Percentiles rank a stretch among this genome's conserved stretches.
These are phyloP conservation scores for Salix purpurea DNA, from an alignment of 345 rosid species.

Conservation along the genomic window DNA sequence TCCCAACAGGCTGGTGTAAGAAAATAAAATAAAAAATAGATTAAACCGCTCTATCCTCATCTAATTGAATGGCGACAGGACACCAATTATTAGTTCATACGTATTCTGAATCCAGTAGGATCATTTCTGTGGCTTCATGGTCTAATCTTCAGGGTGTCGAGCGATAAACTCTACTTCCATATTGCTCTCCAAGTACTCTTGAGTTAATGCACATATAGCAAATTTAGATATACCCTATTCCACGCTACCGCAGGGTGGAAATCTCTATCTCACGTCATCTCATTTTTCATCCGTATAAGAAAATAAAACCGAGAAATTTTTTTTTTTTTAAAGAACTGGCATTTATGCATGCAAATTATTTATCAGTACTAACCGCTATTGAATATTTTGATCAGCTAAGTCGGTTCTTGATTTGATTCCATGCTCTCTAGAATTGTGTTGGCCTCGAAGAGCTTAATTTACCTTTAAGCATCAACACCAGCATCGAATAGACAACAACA, in stretches of 20 bases:
- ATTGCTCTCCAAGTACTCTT: background rate
- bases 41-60: background rate
- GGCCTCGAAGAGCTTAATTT: background rate
- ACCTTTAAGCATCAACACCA: background rate
- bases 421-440: background rate
- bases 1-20: background rate
- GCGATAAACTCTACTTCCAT: background rate
- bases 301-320: background rate
- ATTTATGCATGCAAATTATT: background rate
- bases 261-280: background rate
- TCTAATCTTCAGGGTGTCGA: background rate
- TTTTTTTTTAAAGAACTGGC: background rate
- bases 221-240: background rate
- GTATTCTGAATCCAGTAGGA: background rate
- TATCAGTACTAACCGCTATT: no score
- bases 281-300: background rate
- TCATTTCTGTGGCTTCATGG: background rate
- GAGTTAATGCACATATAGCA: background rate
- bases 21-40: background rate
- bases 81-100: background rate
- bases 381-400: background rate
- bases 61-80: background rate
- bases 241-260: background rate
- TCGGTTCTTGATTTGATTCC: background rate
- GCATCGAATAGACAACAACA: background rate